Base-by-base conservation (phyloP, 225 moss, liverwort and hornwort genomes). In the Rhytidiadelphus loreus region DNA sequence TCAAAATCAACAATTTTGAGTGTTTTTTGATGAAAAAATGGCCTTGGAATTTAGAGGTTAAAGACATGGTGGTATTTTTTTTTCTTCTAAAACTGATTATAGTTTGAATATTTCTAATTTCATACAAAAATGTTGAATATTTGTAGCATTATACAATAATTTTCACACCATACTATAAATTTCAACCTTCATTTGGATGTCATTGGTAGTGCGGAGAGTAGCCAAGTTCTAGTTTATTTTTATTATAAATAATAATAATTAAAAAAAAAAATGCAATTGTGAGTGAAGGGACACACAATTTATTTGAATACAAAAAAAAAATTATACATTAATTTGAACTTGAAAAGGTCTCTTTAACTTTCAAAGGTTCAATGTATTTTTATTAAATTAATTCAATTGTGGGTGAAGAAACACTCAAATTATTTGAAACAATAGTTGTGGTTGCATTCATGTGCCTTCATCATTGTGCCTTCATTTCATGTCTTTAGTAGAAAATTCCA, bases 61-160 rank as follows among this genome's bases (percentile, higher is more conserved):
- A 26, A 0, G 3, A 16, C 0, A 0, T 16, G 1, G 0, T 0
- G 8, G 3, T 16, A 41, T 71, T 71, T 71, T 22, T 28, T 16
- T 48, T 48, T 48, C n/a, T n/a, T n/a, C 71, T 3, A 44, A 26
- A 28, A 16, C 1, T 43, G 7, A 43, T 16, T 43, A 71, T 0
- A 15, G 0, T 4, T 5, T 26, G 8, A 16, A 71, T 26, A 43
- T 26, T 71, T 43, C 1, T 71, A 26, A 43, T 43, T 70, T 26
- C 5, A 15, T 3, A 39, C 16, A 71, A 70, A 23, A 20, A 6
- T 66, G 3, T 25, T 25, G 16, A 71, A 43, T 43, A 71, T 43
- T 26, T 41, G 6, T 28, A 72, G 28, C 3, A 10, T 28, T 17
- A 28, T 0, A 72, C 3, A 5, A 6, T 44, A 44, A 44, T 16